Evolutionary conservation across 768 basidiomycete species (phyloP), one percentile per base, ranked within the genome.

Genomic region (Cystobasidium tubakii): DNA sequence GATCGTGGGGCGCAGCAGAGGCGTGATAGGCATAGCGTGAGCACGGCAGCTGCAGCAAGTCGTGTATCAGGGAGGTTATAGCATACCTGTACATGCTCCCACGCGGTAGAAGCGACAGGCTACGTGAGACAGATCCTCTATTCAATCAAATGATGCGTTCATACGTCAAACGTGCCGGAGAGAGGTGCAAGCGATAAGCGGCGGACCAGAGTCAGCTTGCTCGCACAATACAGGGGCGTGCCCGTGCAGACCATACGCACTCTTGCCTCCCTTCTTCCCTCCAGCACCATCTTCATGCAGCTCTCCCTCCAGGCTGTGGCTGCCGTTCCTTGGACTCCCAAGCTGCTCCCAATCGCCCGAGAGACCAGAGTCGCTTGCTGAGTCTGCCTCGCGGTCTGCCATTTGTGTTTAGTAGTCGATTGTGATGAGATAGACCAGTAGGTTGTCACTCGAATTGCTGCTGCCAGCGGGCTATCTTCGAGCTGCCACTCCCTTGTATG

Each of bases 21-120:
- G 57, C 27, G 33, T 29, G 57, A 60, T 27, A 60, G 2, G 57
- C 25, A 34, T 31, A 15, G 21, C 1, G 57, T 60, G 13, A 60
- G 57, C 57, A 34, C 9, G 63, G 39, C 63, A 39, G 63, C 33
- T 23, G 10, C 9, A 15, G 15, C 9, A 63, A 27, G 21, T 34
- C 6, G 63, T 36, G 34, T 12, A 54, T 36, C 13, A 34, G 27
- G 21, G 27, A 2, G 25, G 13, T 10, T 21, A 43, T 25, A 34
- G 21, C 69, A 1, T n/a, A 71, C 69, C 69, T 57, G 69, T 42
- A 25, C 69, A 71, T 29, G 69, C 69, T 12, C 69, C 69, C 29
- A 71, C 69, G 31, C 69, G 69, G 60, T 33, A 71, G 69, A 71
- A 71, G 55, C 69, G 69, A 42, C 69, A 71, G 2, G 69, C 54